Percentiles rank a stretch among this genome's conserved stretches.
Conservation (phyloP, 2,329 filamentous ascomycete species). For the Thermothelomyces thermophilus region DNA sequence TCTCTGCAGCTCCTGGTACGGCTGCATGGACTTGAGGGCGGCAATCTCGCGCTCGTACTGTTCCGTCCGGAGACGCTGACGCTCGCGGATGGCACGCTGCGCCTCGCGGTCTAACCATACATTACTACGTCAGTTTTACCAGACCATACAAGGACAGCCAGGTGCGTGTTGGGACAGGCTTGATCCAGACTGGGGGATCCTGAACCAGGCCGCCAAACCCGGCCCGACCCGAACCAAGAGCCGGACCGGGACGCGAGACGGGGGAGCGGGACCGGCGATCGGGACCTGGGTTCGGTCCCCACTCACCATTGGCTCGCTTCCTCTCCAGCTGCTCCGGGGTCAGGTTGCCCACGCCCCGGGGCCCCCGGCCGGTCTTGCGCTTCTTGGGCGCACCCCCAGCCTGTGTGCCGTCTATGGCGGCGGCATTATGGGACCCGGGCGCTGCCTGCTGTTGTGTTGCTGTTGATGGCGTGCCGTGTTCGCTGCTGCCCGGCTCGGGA, state of each 20-base stretch:
- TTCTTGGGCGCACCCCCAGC: slow-evolving; percentile 32
- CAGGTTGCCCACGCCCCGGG: slow-evolving; percentile 53
- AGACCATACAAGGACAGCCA: not conserved
- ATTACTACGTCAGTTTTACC: not conserved
- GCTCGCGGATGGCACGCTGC: slow-evolving; percentile 75
- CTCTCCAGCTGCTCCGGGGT: slow-evolving; percentile 70
- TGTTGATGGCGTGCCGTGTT: not conserved
- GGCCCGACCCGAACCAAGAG: not conserved
- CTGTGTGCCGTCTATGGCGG: not conserved
- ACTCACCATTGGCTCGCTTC: slow-evolving; percentile 52
- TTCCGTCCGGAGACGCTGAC: slow-evolving; percentile 76
- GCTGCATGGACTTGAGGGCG: slow-evolving; percentile 71
- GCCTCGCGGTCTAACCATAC: slow-evolving; percentile 67
- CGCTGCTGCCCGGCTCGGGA: not conserved
- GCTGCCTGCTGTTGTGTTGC: not conserved
- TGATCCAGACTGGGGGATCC: too few relatives aligned
- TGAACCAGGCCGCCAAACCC: too few relatives aligned
- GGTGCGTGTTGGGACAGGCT: not conserved
- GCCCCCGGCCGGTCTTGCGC: slow-evolving; percentile 39
- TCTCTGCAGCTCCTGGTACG: slow-evolving; percentile 75
- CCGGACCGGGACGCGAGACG: not conserved
- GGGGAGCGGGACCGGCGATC: not conserved
- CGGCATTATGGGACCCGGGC: slow-evolving; percentile 4
- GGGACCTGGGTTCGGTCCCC: too few relatives aligned
- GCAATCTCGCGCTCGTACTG: slow-evolving; percentile 63